Conservation (phyloP, 75 land plant species). For the Cunninghamia lanceolata region DNA sequence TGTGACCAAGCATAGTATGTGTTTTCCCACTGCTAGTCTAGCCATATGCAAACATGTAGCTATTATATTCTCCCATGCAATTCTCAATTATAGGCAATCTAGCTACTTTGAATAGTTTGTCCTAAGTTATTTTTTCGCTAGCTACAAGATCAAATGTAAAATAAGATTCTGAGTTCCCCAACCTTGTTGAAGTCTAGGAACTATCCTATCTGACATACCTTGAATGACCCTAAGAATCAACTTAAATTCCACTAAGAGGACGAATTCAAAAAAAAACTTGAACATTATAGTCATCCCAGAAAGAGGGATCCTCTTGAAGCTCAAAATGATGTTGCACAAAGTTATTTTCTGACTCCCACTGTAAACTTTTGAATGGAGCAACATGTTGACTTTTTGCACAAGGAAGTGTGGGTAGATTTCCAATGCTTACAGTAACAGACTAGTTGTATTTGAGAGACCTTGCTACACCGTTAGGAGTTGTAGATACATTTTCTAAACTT, state of each 20-base stretch:
- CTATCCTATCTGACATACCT: slow-evolving; percentile 84
- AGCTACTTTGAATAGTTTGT: slow-evolving; percentile 87
- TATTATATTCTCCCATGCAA: no score
- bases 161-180: slow-evolving; percentile 88
- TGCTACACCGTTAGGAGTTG: neutral
- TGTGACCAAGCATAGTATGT: slow-evolving; percentile 95
- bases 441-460: no score
- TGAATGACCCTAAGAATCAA: slow-evolving; percentile 70
- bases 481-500: neutral
- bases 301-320: slow-evolving; percentile 75
- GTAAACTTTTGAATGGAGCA: neutral
- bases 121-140: slow-evolving; percentile 88
- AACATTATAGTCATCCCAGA: slow-evolving; percentile 89
- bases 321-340: no score
- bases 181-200: slow-evolving; percentile 74
- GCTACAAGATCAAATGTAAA: slow-evolving; percentile 95
- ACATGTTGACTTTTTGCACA: neutral
- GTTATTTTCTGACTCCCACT: neutral
- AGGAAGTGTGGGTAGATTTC: neutral
- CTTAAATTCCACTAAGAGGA: slow-evolving; percentile 68
- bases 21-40: slow-evolving; percentile 99
- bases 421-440: no score
- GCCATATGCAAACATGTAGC: slow-evolving; percentile 99
- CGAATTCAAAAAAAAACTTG: slow-evolving; percentile 93
- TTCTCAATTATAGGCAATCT: slow-evolving; percentile 98